A percentile compares a stretch with the other conserved stretches of the same genome.
Evolutionary conservation across 140 eudicot species (phyloP).

Genomic region (Erigeron philadelphicus): DNA sequence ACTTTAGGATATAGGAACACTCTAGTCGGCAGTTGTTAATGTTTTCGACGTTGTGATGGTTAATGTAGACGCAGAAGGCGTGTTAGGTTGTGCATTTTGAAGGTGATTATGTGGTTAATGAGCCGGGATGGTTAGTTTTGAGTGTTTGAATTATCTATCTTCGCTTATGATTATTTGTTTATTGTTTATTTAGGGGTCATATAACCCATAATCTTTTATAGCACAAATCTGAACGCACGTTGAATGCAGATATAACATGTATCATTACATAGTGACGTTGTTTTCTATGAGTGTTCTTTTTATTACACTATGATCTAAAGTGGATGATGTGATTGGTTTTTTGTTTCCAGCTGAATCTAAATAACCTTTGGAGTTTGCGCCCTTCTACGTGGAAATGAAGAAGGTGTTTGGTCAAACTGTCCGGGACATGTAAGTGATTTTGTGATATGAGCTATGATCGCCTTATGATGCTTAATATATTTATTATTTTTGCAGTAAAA

Average conservation of each 20-base stretch:
- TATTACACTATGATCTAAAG: conserved; percentile 2
- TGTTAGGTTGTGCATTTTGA: neutral
- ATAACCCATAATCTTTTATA: no score
- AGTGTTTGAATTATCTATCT: conserved; percentile 5
- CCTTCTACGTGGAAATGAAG: conserved; percentile 52
- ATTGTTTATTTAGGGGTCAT: no score
- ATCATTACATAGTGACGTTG: neutral
- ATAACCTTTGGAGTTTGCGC: conserved; percentile 20
- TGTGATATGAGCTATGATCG: conserved; percentile 8
- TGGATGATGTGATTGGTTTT: conserved; percentile 3
- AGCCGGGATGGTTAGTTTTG: neutral
- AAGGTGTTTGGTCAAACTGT: conserved; percentile 84
- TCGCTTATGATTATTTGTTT: neutral
- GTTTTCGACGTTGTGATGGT: neutral
- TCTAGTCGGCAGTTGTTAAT: neutral
- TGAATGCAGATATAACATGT: conserved; percentile 7
- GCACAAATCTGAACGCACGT: no score
- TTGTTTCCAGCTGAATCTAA: conserved; percentile 26
- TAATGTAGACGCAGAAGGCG: neutral
- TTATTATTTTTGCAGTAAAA: conserved; percentile 49
- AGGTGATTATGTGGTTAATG: neutral
- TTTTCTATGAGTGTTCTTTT: neutral
- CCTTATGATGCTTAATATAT: conserved; percentile 6
- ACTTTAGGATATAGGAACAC: neutral
- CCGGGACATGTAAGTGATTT: conserved; percentile 66